Percentiles rank a stretch among this genome's conserved stretches.
phyloP scores from a whole-genome alignment of 148 eudicot genomes.

The Rhododendron ovatum region DNA sequence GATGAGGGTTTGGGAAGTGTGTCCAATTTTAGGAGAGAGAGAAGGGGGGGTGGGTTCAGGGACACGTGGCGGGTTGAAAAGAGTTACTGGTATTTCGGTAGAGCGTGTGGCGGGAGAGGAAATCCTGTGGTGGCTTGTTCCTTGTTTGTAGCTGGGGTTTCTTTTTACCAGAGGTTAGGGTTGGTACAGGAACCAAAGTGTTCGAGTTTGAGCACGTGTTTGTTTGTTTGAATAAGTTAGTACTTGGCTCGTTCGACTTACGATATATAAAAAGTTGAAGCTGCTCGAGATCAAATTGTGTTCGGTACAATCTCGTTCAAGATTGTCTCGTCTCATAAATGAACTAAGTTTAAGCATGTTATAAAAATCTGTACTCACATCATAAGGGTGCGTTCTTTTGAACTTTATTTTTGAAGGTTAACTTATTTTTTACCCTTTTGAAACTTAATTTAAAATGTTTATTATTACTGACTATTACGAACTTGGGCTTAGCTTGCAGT shows the following conservation, averaged over 20 bases:
- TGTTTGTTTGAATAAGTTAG: too few species aligned
- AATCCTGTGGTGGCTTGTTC: slow-evolving; percentile 1
- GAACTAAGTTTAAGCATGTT: neutral
- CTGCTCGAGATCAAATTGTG: too few species aligned
- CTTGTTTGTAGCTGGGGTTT: neutral
- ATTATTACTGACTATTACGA: too few species aligned
- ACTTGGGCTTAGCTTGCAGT: too few species aligned
- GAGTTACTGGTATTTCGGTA: slow-evolving; percentile 19
- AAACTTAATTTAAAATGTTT: too few species aligned
- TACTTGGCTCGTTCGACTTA: too few species aligned
- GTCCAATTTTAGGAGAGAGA: slow-evolving; percentile 11
- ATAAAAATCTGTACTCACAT: neutral
- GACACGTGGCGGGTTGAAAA: slow-evolving; percentile 37
- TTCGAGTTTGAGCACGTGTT: neutral
- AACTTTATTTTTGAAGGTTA: too few species aligned
- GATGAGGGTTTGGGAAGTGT: neutral
- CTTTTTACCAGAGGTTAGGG: neutral
- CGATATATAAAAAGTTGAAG: too few species aligned
- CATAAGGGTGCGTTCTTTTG: too few species aligned
- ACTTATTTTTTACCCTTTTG: too few species aligned
- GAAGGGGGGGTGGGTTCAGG: neutral
- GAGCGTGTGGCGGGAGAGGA: neutral
- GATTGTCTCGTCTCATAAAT: neutral
- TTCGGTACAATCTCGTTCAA: too few species aligned
- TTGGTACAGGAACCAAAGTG: neutral